Percentiles rank a stretch among this genome's conserved stretches.
These are phyloP conservation scores for Vitis cinerea DNA, from an alignment of 164 flowering plant genomes.

Conservation along the genomic window DNA sequence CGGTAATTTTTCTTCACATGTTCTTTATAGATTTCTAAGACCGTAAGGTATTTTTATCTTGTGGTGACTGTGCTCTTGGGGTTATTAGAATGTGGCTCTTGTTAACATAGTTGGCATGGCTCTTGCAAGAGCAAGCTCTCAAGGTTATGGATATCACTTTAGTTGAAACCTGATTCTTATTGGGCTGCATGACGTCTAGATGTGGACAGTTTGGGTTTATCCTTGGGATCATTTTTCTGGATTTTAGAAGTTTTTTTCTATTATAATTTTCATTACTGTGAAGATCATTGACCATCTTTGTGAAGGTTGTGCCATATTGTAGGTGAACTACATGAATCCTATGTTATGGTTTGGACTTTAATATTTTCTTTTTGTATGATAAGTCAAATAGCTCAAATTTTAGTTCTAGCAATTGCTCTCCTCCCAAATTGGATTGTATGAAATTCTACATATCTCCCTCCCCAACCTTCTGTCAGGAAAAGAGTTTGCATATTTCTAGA, in stretches of 20 bases:
- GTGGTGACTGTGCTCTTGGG: not conserved
- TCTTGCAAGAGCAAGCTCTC: not conserved
- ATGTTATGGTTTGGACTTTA: not conserved
- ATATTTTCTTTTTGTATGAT: not conserved
- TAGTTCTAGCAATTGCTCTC: no score
- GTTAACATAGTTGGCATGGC: not conserved
- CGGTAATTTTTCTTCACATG: slow-evolving; percentile 32
- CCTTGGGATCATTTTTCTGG: no score
- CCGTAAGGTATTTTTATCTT: not conserved
- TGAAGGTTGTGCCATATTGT: not conserved
- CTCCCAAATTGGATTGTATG: no score
- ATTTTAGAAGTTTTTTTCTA: not conserved
- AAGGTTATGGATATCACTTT: not conserved
- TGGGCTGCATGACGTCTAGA: not conserved
- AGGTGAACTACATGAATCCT: not conserved
- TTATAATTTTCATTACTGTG: not conserved
- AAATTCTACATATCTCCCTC: not conserved
- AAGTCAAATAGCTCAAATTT: not conserved
- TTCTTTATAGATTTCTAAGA: not conserved
- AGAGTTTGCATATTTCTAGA: not conserved
- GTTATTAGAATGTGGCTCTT: not conserved
- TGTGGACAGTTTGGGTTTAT: not conserved
- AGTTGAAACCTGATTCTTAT: not conserved
- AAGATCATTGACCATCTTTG: not conserved
- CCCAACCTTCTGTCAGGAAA: not conserved